Evolutionary conservation across 257 asterid genomes (phyloP).

Genomic region (Buddleja alternifolia): DNA sequence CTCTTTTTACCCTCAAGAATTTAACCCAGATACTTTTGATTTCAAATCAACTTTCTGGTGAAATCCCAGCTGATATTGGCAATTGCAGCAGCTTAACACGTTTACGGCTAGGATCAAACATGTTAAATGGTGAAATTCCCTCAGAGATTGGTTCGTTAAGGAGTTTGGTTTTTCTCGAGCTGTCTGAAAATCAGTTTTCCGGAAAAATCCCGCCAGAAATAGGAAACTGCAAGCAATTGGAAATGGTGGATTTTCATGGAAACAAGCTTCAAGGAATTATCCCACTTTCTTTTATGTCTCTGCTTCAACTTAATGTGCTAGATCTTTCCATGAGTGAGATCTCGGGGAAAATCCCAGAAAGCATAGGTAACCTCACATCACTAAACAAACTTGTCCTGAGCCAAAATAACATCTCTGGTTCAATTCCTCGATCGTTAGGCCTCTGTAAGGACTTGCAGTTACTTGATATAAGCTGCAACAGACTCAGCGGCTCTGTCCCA

Average conservation of each 20-base stretch:
- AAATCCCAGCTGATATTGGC: constrained; percentile 63
- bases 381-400: constrained; percentile 62
- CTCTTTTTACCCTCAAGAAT: constrained; percentile 61
- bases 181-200: constrained; percentile 58
- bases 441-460: constrained; percentile 64
- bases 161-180: constrained; percentile 62
- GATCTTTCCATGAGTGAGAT: constrained; percentile 65
- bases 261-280: constrained; percentile 61
- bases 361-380: constrained; percentile 55
- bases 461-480: constrained; percentile 66
- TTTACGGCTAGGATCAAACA: constrained; percentile 62
- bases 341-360: constrained; percentile 62
- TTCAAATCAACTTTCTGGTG: constrained; percentile 66
- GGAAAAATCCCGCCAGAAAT: constrained; percentile 58
- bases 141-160: constrained; percentile 48
- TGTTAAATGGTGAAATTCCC: constrained; percentile 55
- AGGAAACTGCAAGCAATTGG: constrained; percentile 61
- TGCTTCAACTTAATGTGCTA: constrained; percentile 50
- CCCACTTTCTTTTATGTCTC: constrained; percentile 61
- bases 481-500: constrained; percentile 53
- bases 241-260: constrained; percentile 65
- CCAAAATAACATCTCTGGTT: constrained; percentile 51
- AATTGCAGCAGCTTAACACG: constrained; percentile 64
- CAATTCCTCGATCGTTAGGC: constrained; percentile 61
- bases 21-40: constrained; percentile 63